Evolutionary conservation across 1,284 basidiomycete species (phyloP).

Genomic region (Grifola frondosa): DNA sequence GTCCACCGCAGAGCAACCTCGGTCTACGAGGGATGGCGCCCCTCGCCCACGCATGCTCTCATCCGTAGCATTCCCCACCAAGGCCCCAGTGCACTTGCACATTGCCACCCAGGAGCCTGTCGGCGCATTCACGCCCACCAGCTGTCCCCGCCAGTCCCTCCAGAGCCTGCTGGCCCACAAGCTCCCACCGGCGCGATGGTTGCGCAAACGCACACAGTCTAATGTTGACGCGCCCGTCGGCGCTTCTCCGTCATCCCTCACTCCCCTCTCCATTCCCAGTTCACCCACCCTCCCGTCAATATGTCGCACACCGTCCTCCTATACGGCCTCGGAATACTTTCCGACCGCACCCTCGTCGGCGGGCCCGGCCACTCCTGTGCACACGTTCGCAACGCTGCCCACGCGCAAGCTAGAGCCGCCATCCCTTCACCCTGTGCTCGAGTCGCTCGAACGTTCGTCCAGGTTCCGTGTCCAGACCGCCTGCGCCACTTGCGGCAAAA

Average conservation of each 20-base stretch:
- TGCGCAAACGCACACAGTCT: conserved; percentile 2
- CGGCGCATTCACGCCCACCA: conserved; percentile 31
- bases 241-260: conserved; percentile 2
- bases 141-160: conserved; percentile 26
- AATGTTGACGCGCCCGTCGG: conserved; percentile 5
- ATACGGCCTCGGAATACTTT: conserved; percentile 31
- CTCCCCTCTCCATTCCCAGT: conserved; percentile 10
- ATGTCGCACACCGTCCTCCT: conserved; percentile 32
- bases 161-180: conserved; percentile 20
- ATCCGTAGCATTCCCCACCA: conserved; percentile 13
- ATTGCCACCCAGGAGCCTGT: conserved; percentile 22
- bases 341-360: conserved; percentile 28
- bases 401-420: conserved; percentile 8
- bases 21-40: not conserved
- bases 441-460: conserved; percentile 53
- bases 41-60: conserved; percentile 20
- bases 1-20: conserved; percentile 3
- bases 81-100: conserved; percentile 18
- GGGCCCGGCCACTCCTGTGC: conserved; percentile 24
- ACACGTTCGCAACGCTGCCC: conserved; percentile 14
- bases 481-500: conserved; percentile 59
- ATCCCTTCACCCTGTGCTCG: conserved; percentile 51
- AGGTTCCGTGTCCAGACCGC: conserved; percentile 44
- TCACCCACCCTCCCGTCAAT: conserved; percentile 30
- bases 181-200: not conserved